These are phyloP conservation scores for Chaetothyriales sp. DNA, from an alignment of 2,329 filamentous ascomycete genomes.

Conservation along the genomic window DNA sequence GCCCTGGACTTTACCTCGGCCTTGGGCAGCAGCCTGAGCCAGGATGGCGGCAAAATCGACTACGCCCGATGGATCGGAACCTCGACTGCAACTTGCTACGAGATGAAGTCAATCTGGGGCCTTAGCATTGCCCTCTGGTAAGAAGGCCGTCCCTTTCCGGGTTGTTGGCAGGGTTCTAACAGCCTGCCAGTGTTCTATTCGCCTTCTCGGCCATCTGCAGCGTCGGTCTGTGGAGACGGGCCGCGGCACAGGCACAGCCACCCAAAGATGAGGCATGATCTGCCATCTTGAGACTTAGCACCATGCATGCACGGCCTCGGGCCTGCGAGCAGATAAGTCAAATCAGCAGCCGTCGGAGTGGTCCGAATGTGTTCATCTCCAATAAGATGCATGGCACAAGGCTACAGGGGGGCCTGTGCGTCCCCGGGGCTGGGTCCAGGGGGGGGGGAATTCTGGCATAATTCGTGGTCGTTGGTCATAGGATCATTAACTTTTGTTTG, in stretches of 20 bases:
- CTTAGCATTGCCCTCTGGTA: conserved; percentile 62
- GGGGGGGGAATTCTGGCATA: background rate
- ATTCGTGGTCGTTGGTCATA: background rate
- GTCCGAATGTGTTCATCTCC: background rate
- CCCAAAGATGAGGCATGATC: background rate
- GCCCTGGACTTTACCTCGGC: conserved; percentile 40
- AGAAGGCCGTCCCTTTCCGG: conserved; percentile 17
- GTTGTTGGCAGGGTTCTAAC: background rate
- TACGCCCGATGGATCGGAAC: conserved; percentile 44
- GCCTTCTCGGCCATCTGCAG: conserved; percentile 46
- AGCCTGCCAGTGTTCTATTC: conserved; percentile 43
- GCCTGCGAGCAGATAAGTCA: background rate
- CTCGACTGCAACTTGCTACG: conserved; percentile 54
- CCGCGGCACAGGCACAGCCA: conserved; percentile 24
- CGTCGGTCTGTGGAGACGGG: conserved; percentile 47
- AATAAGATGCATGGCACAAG: background rate
- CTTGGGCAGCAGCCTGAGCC: conserved; percentile 37
- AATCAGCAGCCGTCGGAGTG: background rate
- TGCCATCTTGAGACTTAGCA: background rate
- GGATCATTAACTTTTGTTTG: background rate
- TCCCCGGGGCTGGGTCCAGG: background rate
- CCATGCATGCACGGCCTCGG: background rate
- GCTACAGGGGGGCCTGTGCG: background rate
- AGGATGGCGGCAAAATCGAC: conserved; percentile 34
- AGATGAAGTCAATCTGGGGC: conserved; percentile 81